A percentile compares a stretch with the other conserved stretches of the same genome.
Conservation (phyloP, 2,329 filamentous ascomycete species). For the Pyrenophora tritici-repentis region DNA sequence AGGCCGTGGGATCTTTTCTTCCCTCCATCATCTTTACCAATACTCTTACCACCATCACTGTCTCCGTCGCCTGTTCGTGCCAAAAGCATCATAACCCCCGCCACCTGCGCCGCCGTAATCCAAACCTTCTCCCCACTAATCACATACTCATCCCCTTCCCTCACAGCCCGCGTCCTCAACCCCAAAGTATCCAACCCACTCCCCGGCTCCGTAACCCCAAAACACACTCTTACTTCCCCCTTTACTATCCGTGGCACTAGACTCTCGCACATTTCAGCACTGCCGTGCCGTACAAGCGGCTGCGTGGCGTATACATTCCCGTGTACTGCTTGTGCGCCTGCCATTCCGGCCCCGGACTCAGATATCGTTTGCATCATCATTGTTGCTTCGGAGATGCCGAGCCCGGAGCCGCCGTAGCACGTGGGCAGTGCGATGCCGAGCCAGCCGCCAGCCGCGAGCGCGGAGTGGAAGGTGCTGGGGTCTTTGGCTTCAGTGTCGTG, state of each 20-base stretch:
- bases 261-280: conserved; percentile 63
- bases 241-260: conserved; percentile 74
- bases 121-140: conserved; percentile 75
- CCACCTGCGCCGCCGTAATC: conserved; percentile 85
- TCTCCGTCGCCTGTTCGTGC: conserved; percentile 62
- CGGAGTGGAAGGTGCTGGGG: conserved; percentile 75
- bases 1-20: conserved; percentile 45
- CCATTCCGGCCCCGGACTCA: conserved; percentile 80
- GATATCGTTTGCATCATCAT: conserved; percentile 87
- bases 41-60: no score
- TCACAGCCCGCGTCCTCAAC: conserved; percentile 48
- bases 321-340: conserved; percentile 64
- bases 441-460: conserved; percentile 76
- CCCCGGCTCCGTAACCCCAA: conserved; percentile 84
- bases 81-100: conserved; percentile 80
- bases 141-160: conserved; percentile 40
- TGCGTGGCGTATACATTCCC: conserved; percentile 76
- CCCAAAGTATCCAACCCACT: conserved; percentile 75
- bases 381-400: conserved; percentile 80
- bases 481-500: conserved; percentile 72
- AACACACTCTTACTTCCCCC: conserved; percentile 74
- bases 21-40: no score
- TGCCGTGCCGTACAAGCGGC: conserved; percentile 73
- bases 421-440: conserved; percentile 80
- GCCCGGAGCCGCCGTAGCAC: conserved; percentile 71